Conservation (phyloP, 2,329 filamentous ascomycete species). For the Aspergillus arachidicola region DNA sequence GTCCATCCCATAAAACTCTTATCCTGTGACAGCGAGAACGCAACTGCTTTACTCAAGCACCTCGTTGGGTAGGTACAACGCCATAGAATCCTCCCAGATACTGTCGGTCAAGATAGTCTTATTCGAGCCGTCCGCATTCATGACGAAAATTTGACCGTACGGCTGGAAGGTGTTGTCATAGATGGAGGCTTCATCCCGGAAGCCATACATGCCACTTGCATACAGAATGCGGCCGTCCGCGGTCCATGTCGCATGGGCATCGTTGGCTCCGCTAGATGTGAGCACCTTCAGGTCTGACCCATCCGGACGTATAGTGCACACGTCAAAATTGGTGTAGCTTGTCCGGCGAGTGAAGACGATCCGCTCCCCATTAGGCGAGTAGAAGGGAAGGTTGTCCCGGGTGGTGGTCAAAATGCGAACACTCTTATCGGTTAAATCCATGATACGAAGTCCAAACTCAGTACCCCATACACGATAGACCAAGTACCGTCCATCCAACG, state of each 20-base stretch:
- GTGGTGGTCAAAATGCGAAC: conserved; percentile 35
- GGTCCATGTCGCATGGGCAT: conserved; percentile 50
- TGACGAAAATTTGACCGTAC: conserved; percentile 49
- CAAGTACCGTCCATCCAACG: conserved; percentile 38
- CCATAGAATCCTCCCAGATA: conserved; percentile 38
- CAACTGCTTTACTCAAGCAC: background rate
- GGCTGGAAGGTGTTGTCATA: conserved; percentile 51
- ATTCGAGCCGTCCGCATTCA: conserved; percentile 46
- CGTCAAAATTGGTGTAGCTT: conserved; percentile 40
- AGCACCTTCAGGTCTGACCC: conserved; percentile 40
- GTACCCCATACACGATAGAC: conserved; percentile 41
- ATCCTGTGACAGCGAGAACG: background rate
- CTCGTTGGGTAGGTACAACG: conserved; percentile 21
- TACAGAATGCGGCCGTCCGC: conserved; percentile 47
- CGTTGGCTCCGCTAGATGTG: conserved; percentile 42
- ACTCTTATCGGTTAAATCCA: conserved; percentile 29
- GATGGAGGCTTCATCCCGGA: conserved; percentile 44
- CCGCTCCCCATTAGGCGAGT: conserved; percentile 41
- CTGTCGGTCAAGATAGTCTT: conserved; percentile 31
- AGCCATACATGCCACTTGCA: conserved; percentile 47
- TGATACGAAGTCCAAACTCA: conserved; percentile 36
- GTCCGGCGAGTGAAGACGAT: conserved; percentile 45
- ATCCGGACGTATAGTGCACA: conserved; percentile 47
- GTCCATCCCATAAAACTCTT: background rate
- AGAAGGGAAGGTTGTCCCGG: conserved; percentile 46